Conservation (phyloP, 208 protist genomes). For the Trypanosoma melophagium region DNA sequence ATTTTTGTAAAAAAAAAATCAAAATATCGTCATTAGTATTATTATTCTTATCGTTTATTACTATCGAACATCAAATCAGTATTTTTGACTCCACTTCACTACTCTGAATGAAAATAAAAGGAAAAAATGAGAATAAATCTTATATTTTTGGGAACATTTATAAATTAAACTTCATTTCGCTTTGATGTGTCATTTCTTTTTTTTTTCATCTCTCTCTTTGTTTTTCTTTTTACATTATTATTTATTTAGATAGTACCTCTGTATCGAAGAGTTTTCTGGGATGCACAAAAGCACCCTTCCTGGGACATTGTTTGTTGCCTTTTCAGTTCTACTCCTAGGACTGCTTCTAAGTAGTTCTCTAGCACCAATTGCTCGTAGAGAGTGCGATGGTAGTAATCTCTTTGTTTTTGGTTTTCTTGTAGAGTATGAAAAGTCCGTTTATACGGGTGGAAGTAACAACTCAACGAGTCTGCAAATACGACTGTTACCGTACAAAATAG, state of each 20-base stretch:
- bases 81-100: too few species aligned
- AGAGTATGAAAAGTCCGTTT: slow-evolving; percentile 30
- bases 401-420: slow-evolving; percentile 40
- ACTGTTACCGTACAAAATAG: too few species aligned
- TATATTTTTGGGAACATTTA: too few species aligned
- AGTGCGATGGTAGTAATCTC: slow-evolving; percentile 24
- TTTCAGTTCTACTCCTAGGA: slow-evolving; percentile 37
- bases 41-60: too few species aligned
- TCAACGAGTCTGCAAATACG: not conserved
- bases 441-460: not conserved
- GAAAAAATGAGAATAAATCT: too few species aligned
- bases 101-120: too few species aligned
- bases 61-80: too few species aligned
- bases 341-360: slow-evolving; percentile 49
- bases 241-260: not conserved
- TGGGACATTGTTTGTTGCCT: slow-evolving; percentile 38
- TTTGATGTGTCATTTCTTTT: not conserved
- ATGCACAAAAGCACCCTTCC: slow-evolving; percentile 41
- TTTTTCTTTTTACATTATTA: not conserved
- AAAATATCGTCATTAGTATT: too few species aligned
- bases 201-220: not conserved
- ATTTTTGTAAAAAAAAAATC: too few species aligned
- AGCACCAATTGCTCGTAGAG: slow-evolving; percentile 36
- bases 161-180: too few species aligned
- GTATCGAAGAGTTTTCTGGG: not conserved